Percentiles rank a stretch among this genome's conserved stretches.
phyloP scores from a whole-genome alignment of 768 basidiomycete genomes.

The Lentinula edodes region DNA sequence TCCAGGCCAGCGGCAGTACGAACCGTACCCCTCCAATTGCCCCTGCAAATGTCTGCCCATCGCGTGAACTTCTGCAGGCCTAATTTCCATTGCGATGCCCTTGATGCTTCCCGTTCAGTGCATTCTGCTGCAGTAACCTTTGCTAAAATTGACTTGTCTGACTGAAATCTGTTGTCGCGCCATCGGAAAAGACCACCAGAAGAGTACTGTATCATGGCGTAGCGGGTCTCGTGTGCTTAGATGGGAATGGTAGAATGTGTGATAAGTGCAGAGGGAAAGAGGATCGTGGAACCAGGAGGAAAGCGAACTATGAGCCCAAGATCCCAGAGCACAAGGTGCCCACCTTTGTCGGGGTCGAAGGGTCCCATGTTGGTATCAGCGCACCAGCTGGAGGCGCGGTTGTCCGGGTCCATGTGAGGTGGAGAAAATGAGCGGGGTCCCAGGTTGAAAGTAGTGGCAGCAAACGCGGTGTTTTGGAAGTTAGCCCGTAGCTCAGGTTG shows the following conservation, averaged over 20 bases:
- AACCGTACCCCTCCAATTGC: background rate
- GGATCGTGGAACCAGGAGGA: background rate
- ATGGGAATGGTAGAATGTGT: constrained; percentile 9
- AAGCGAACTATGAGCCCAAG: too few relatives aligned
- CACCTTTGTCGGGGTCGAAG: too few relatives aligned
- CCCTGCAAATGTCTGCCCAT: background rate
- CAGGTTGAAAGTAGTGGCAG: background rate
- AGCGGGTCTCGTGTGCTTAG: background rate
- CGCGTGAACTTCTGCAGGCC: background rate
- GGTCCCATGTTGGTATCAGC: too few relatives aligned
- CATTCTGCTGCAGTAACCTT: background rate
- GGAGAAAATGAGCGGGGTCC: background rate
- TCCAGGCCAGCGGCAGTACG: too few relatives aligned
- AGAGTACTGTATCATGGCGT: constrained; percentile 16
- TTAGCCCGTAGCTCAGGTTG: too few relatives aligned
- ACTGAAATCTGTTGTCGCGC: constrained; percentile 11
- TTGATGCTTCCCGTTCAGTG: background rate
- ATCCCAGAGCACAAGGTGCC: too few relatives aligned
- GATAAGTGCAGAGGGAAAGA: constrained; percentile 16
- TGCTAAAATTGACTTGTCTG: background rate
- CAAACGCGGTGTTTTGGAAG: background rate
- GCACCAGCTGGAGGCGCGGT: too few relatives aligned
- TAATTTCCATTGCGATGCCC: background rate
- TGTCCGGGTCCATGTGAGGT: too few relatives aligned
- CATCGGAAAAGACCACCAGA: constrained; percentile 19